Conservation (phyloP, 257 asterid genomes). For the Jacaranda mimosifolia region DNA sequence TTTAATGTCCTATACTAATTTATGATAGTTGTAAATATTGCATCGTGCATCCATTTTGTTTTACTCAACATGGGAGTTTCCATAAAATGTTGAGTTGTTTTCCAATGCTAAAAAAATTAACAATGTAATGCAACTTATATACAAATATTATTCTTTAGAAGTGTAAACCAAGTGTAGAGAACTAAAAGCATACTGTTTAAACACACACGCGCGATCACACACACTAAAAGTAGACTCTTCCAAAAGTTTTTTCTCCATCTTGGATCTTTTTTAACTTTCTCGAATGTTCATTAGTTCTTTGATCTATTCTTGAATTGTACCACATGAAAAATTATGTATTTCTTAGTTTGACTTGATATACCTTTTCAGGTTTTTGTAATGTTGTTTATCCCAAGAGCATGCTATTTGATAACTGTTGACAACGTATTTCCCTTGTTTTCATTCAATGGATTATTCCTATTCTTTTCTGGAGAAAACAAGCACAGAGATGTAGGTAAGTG, state of each 20-base stretch:
- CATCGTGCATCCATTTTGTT: too few species aligned
- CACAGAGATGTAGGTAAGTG: slow-evolving; percentile 79
- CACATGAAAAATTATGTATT: slow-evolving; percentile 18
- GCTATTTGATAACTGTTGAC: slow-evolving; percentile 43
- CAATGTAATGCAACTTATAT: neutral
- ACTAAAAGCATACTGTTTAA: too few species aligned
- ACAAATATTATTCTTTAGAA: neutral
- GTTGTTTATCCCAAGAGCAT: too few species aligned
- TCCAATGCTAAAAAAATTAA: neutral
- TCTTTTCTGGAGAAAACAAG: slow-evolving; percentile 77
- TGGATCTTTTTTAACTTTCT: slow-evolving; percentile 1
- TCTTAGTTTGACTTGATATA: neutral
- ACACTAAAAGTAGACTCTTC: neutral
- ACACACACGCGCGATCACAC: too few species aligned
- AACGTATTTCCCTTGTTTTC: slow-evolving; percentile 34
- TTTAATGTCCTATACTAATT: too few species aligned
- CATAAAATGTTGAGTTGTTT: too few species aligned
- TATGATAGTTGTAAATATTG: too few species aligned
- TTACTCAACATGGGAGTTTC: too few species aligned
- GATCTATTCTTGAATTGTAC: slow-evolving; percentile 7
- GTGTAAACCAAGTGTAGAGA: neutral
- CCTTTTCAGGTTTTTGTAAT: neutral
- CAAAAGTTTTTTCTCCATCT: neutral
- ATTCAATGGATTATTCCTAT: slow-evolving; percentile 77
- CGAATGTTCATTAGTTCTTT: neutral